phyloP scores from a whole-genome alignment of 352 stramenopile genomes.

The Pythium volutum region DNA sequence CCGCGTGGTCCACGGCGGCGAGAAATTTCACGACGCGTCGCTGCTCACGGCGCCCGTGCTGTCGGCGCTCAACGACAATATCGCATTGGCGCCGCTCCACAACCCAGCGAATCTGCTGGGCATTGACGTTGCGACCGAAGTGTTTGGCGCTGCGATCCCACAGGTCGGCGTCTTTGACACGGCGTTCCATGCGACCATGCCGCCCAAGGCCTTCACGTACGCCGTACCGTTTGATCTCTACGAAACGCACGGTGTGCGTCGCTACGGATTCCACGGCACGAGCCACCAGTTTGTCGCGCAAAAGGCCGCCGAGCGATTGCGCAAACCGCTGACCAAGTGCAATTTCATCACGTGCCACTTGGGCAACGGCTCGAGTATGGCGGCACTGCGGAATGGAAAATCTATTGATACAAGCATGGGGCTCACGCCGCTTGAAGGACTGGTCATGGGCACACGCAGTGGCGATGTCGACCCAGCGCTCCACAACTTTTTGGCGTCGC shows the following conservation, averaged over 20 bases:
- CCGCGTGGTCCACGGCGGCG: conserved; percentile 86
- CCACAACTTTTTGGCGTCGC: conserved; percentile 64
- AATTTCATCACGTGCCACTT: conserved; percentile 88
- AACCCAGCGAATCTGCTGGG: conserved; percentile 85
- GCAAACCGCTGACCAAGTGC: conserved; percentile 49
- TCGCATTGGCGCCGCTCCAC: conserved; percentile 77
- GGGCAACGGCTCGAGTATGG: conserved; percentile 85
- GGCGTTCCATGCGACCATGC: conserved; percentile 87
- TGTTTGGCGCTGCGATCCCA: conserved; percentile 58
- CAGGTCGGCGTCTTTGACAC: conserved; percentile 91
- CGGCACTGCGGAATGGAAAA: conserved; percentile 65
- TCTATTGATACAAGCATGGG: conserved; percentile 91
- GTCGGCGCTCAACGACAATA: conserved; percentile 56
- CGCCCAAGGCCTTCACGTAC: conserved; percentile 77
- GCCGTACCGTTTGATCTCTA: conserved; percentile 78
- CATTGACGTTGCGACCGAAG: conserved; percentile 75
- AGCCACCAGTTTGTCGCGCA: conserved; percentile 84
- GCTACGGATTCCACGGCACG: conserved; percentile 91
- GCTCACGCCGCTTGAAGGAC: conserved; percentile 83
- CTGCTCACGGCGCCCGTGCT: conserved; percentile 53
- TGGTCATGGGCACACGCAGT: conserved; percentile 89
- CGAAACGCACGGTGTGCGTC: conserved; percentile 75
- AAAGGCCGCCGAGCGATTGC: conserved; percentile 55
- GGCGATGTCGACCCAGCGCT: conserved; percentile 87
- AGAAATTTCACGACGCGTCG: conserved; percentile 61